A percentile compares a stretch with the other conserved stretches of the same genome.
phyloP scores from a whole-genome alignment of 345 rosid species.

The Rhodamnia argentea region DNA sequence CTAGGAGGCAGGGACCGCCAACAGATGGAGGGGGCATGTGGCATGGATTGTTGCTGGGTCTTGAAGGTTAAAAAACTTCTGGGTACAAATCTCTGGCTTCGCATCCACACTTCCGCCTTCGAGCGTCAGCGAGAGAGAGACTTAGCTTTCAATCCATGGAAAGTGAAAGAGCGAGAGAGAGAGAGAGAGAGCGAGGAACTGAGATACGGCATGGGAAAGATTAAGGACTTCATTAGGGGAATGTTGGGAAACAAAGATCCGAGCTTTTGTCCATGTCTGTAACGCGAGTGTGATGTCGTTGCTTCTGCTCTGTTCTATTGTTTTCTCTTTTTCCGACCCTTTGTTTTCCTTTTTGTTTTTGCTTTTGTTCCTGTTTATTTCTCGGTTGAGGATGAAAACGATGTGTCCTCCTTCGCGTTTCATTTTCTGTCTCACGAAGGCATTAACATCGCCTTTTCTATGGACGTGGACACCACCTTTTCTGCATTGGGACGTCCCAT shows the following conservation, averaged over 20 bases:
- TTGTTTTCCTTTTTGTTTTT: background rate
- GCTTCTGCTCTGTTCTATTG: background rate
- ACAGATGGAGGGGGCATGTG: constrained; percentile 2
- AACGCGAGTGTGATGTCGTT: background rate
- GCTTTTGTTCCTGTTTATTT: background rate
- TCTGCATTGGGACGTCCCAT: background rate
- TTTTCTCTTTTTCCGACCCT: background rate
- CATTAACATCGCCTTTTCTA: background rate
- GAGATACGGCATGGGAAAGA: background rate
- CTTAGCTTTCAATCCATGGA: constrained; percentile 74
- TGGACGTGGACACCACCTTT: background rate
- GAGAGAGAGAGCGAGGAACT: background rate
- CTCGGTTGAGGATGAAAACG: background rate
- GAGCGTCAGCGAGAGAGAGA: constrained; percentile 9
- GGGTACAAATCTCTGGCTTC: constrained; percentile 17
- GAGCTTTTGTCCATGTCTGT: background rate
- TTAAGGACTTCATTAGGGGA: background rate
- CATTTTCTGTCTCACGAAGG: background rate
- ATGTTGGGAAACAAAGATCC: background rate
- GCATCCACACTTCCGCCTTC: constrained; percentile 28
- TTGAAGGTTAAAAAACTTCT: constrained; percentile 37
- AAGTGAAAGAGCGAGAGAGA: background rate
- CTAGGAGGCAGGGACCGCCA: constrained; percentile 10
- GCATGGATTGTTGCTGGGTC: constrained; percentile 34
- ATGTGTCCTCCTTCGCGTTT: background rate